Conservation (phyloP, 345 rosid species). For the Microthlaspi erraticum region DNA sequence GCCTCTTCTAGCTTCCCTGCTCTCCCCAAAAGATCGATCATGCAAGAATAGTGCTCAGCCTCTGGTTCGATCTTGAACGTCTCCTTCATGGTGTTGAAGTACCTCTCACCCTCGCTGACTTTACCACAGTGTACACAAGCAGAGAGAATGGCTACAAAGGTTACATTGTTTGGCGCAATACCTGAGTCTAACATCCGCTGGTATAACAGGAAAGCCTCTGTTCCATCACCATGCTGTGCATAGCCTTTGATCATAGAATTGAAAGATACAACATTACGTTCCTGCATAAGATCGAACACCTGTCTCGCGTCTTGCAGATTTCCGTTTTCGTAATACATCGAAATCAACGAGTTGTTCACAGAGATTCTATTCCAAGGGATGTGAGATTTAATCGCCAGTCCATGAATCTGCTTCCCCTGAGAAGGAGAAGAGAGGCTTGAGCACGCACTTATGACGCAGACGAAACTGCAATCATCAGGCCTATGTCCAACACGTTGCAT, state of each 20-base stretch:
- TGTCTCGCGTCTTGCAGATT: slow-evolving; percentile 66
- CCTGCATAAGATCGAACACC: slow-evolving; percentile 72
- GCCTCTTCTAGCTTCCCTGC: slow-evolving; percentile 84
- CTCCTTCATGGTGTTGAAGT: slow-evolving; percentile 71
- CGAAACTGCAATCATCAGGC: slow-evolving; percentile 93
- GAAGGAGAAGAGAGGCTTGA: slow-evolving; percentile 76
- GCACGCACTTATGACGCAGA: slow-evolving; percentile 76
- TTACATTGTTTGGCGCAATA: slow-evolving; percentile 67
- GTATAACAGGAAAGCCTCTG: slow-evolving; percentile 63
- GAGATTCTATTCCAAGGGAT: slow-evolving; percentile 67
- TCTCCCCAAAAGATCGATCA: slow-evolving; percentile 85
- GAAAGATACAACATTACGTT: slow-evolving; percentile 66
- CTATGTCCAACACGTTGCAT: slow-evolving; percentile 65
- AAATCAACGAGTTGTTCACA: slow-evolving; percentile 71
- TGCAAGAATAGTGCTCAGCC: slow-evolving; percentile 85
- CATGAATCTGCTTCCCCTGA: slow-evolving; percentile 85
- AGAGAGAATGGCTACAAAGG: slow-evolving; percentile 84
- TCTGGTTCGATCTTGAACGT: slow-evolving; percentile 77
- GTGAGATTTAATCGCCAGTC: slow-evolving; percentile 66
- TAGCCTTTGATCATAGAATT: slow-evolving; percentile 84
- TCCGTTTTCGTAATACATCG: slow-evolving; percentile 82
- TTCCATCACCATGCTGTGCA: slow-evolving; percentile 76
- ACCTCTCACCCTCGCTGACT: slow-evolving; percentile 64
- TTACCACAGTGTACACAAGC: slow-evolving; percentile 88
- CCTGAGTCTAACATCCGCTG: slow-evolving; percentile 62